A percentile compares a stretch with the other conserved stretches of the same genome.
Evolutionary conservation across 345 rosid species (phyloP).

Genomic region (Pseudoturritis turrita): DNA sequence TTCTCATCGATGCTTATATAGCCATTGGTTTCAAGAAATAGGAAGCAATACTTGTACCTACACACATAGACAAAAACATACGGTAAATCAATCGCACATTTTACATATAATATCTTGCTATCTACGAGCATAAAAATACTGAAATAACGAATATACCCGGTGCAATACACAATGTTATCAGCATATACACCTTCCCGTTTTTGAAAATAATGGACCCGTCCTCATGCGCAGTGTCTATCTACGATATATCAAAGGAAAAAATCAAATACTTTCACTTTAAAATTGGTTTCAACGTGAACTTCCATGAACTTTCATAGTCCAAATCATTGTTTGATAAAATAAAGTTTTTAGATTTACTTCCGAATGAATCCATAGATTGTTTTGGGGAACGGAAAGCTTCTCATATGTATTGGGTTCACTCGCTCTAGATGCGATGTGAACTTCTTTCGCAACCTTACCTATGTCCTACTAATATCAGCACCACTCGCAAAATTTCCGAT

Average conservation of each 20-base stretch:
- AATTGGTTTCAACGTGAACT: neutral
- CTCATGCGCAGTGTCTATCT: constrained; percentile 50
- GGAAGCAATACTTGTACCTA: constrained; percentile 80
- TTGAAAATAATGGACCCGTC: constrained; percentile 61
- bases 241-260: constrained; percentile 20
- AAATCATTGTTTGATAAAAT: constrained; percentile 28
- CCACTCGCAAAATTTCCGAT: constrained; percentile 66
- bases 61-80: neutral
- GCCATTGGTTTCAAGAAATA: constrained; percentile 71
- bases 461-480: constrained; percentile 61
- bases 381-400: constrained; percentile 33
- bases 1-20: constrained; percentile 59
- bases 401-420: constrained; percentile 36
- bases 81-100: neutral
- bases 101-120: neutral
- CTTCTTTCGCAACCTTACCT: constrained; percentile 70
- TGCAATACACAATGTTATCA: constrained; percentile 64
- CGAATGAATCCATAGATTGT: constrained; percentile 68
- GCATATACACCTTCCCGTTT: constrained; percentile 49
- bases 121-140: neutral
- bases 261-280: neutral
- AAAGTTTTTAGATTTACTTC: constrained; percentile 42
- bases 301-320: neutral
- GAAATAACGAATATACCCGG: constrained; percentile 45
- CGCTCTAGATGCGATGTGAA: constrained; percentile 59